phyloP scores from a whole-genome alignment of 2,329 filamentous ascomycete species.

The Aspergillus fijiensis region DNA sequence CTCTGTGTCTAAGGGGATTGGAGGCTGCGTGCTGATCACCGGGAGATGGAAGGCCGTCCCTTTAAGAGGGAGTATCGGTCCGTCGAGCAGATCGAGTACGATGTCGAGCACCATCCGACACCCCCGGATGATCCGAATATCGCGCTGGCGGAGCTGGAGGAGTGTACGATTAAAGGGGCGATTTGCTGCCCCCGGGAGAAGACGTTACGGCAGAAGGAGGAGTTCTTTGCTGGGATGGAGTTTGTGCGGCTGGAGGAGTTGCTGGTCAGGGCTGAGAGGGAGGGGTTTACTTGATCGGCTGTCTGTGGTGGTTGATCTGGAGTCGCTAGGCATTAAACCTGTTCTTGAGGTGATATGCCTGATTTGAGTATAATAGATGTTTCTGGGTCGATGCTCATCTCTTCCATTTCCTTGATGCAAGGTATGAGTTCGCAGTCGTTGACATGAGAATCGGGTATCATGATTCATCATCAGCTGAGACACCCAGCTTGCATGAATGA shows the following conservation, averaged over 20 bases:
- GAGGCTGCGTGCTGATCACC: neutral
- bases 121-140: neutral
- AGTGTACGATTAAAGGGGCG: slow-evolving; percentile 1
- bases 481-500: too few relatives aligned
- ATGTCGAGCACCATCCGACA: neutral
- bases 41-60: neutral
- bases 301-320: neutral
- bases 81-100: neutral
- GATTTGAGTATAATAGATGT: too few relatives aligned
- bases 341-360: too few relatives aligned
- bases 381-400: too few relatives aligned
- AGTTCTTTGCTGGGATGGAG: neutral
- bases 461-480: too few relatives aligned
- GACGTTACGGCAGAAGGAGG: neutral
- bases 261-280: neutral
- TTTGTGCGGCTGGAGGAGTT: neutral
- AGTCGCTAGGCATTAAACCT: too few relatives aligned
- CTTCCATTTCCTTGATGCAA: too few relatives aligned
- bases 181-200: slow-evolving; percentile 3
- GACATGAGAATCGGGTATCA: too few relatives aligned
- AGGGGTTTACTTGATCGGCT: neutral
- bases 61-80: neutral
- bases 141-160: neutral
- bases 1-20: too few relatives aligned
- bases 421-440: too few relatives aligned